A percentile compares a stretch with the other conserved stretches of the same genome.
Evolutionary conservation across 805 yeast species (phyloP).

Genomic region (Metschnikowia aberdeeniae): DNA sequence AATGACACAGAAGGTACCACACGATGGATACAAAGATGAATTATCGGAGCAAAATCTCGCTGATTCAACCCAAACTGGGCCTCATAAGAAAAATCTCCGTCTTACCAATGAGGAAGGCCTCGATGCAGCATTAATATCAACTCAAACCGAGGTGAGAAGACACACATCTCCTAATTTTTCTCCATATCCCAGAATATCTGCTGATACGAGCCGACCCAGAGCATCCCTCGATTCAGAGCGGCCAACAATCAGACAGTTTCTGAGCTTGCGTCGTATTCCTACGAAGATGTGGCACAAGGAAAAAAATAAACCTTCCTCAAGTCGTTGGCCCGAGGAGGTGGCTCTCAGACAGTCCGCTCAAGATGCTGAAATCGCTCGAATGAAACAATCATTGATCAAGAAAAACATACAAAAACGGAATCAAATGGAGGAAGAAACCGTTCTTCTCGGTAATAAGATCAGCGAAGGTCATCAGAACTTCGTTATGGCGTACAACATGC

Average conservation of each 20-base stretch:
- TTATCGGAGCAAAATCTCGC: neutral
- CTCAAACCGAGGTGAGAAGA: constrained; percentile 1
- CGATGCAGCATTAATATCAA: neutral
- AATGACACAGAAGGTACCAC: neutral
- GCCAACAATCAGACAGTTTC: constrained; percentile 8
- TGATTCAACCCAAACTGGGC: neutral
- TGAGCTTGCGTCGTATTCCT: constrained; percentile 11
- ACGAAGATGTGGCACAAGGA: constrained; percentile 7
- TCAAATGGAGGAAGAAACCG: constrained; percentile 49
- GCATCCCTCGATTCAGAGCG: constrained; percentile 6
- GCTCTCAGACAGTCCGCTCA: constrained; percentile 8
- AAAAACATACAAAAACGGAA: constrained; percentile 39
- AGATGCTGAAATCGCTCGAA: constrained; percentile 46
- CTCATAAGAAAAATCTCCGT: neutral
- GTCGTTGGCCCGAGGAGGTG: constrained; percentile 1
- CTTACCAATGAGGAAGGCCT: neutral
- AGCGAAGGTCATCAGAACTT: constrained; percentile 92
- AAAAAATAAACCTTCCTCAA: neutral
- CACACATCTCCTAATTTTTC: constrained; percentile 8
- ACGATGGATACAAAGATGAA: neutral
- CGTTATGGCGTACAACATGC: constrained; percentile 93
- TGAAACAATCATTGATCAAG: constrained; percentile 47
- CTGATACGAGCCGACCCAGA: constrained; percentile 1
- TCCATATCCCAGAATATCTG: constrained; percentile 1
- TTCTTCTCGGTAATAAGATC: constrained; percentile 73